Evolutionary conservation across 2,329 filamentous ascomycete species (phyloP).

Genomic region (Biscogniauxia sp.): DNA sequence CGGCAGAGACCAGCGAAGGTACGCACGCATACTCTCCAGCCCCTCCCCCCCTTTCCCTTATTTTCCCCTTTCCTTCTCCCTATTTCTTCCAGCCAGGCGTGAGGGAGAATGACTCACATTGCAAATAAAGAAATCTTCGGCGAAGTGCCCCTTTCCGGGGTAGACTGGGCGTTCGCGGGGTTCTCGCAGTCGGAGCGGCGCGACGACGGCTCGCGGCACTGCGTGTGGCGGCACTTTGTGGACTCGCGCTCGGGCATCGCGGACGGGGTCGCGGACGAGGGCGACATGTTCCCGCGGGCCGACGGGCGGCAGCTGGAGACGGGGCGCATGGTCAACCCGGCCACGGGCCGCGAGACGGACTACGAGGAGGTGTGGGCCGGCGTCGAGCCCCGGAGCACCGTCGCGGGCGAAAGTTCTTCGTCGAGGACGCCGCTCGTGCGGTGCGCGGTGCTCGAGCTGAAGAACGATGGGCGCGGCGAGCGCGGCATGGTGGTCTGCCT

Average conservation of each 20-base stretch:
- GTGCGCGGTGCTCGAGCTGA: constrained; percentile 42
- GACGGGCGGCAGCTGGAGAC: constrained; percentile 45
- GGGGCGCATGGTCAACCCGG: constrained; percentile 59
- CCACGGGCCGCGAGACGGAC: constrained; percentile 44
- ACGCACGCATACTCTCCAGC: neutral
- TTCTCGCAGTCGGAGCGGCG: constrained; percentile 39
- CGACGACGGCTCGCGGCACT: constrained; percentile 33
- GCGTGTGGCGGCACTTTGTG: constrained; percentile 58
- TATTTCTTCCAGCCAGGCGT: too few relatives aligned
- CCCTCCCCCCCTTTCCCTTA: too few relatives aligned
- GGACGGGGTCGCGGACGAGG: constrained; percentile 47
- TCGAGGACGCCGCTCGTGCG: constrained; percentile 2
- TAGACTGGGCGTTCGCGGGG: constrained; percentile 68
- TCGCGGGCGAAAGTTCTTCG: constrained; percentile 1
- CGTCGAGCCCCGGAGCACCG: constrained; percentile 34
- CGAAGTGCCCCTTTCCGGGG: constrained; percentile 23
- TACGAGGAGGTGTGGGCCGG: constrained; percentile 71
- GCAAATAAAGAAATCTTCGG: neutral
- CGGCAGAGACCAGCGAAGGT: constrained; percentile 1
- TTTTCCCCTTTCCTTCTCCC: too few relatives aligned
- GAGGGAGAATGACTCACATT: neutral
- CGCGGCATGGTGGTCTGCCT: constrained; percentile 54
- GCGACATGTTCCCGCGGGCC: constrained; percentile 50
- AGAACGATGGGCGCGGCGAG: constrained; percentile 30
- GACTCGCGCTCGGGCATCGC: constrained; percentile 47